Evolutionary conservation across 192 early-diverging fungal species (phyloP).

Genomic region (Gonapodya sp.): DNA sequence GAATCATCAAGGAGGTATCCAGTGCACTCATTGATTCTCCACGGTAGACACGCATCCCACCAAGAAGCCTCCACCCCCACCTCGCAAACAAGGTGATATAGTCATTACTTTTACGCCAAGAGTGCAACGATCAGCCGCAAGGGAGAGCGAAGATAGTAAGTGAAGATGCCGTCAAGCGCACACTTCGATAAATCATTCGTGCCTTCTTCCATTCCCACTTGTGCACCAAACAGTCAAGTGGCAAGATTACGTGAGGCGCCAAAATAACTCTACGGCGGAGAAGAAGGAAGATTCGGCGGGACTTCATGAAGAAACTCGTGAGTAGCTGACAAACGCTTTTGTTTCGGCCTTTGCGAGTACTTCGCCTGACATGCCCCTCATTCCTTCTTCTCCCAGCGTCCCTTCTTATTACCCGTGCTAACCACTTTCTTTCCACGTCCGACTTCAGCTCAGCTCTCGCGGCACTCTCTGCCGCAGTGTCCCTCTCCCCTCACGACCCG

Average conservation of each 20-base stretch:
- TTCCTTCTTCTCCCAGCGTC: neutral
- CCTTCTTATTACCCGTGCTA: neutral
- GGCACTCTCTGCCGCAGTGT: neutral
- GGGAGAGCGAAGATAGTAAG: slow-evolving; percentile 44
- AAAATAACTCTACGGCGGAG: neutral
- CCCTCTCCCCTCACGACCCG: neutral
- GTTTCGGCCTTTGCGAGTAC: too few species aligned
- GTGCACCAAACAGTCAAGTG: too few species aligned
- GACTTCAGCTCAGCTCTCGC: neutral
- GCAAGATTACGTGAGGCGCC: neutral
- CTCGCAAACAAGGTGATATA: slow-evolving; percentile 17
- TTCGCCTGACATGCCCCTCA: too few species aligned
- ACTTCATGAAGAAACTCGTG: neutral
- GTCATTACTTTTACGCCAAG: slow-evolving; percentile 31
- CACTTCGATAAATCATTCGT: neutral
- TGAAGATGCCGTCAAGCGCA: neutral
- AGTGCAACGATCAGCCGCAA: slow-evolving; percentile 32
- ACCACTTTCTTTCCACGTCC: neutral
- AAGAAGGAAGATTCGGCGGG: neutral
- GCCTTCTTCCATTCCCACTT: neutral
- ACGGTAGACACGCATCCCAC: slow-evolving; percentile 10
- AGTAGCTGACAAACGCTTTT: too few species aligned
- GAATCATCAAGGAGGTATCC: neutral
- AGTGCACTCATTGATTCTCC: too few species aligned
- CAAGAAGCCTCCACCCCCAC: slow-evolving; percentile 18